These are phyloP conservation scores for Musa troglodytarum DNA, from an alignment of 176 grass and related monocot species.

Conservation along the genomic window DNA sequence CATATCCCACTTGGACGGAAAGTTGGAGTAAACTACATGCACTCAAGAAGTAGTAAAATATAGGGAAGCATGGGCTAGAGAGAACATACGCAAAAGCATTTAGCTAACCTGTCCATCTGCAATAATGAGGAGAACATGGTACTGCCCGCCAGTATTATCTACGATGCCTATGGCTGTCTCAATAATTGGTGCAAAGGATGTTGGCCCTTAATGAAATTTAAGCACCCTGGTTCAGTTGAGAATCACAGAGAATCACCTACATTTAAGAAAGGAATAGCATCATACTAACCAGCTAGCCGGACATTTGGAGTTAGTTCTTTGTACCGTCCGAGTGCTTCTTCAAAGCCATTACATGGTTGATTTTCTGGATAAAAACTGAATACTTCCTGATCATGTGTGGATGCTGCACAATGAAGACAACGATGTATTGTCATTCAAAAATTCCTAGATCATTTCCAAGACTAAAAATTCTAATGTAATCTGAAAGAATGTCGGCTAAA, in stretches of 20 bases:
- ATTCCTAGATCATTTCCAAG: neutral
- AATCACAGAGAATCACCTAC: neutral
- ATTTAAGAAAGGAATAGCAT: neutral
- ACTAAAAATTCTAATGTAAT: neutral
- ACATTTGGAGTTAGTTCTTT: constrained; percentile 3
- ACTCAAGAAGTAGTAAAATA: neutral
- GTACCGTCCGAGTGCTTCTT: constrained; percentile 9
- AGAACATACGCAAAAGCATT: constrained; percentile 2
- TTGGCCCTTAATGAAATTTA: constrained; percentile 11
- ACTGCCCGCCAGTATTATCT: constrained; percentile 15
- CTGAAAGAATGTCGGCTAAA: neutral
- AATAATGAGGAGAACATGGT: constrained; percentile 34
- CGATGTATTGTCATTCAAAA: neutral
- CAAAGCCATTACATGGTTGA: constrained; percentile 4
- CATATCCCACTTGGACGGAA: neutral
- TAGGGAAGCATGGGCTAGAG: neutral
- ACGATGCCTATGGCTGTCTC: constrained; percentile 30
- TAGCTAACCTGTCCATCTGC: constrained; percentile 72
- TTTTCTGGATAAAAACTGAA: constrained; percentile 15
- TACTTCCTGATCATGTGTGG: constrained; percentile 16
- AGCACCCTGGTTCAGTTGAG: neutral
- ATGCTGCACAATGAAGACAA: neutral
- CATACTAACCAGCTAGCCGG: constrained; percentile 5
- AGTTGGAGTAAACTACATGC: neutral
- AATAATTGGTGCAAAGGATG: constrained; percentile 36